Evolutionary conservation across 2,329 filamentous ascomycete genomes (phyloP), one percentile per base, ranked within the genome.

Genomic region (Fusarium sp.): DNA sequence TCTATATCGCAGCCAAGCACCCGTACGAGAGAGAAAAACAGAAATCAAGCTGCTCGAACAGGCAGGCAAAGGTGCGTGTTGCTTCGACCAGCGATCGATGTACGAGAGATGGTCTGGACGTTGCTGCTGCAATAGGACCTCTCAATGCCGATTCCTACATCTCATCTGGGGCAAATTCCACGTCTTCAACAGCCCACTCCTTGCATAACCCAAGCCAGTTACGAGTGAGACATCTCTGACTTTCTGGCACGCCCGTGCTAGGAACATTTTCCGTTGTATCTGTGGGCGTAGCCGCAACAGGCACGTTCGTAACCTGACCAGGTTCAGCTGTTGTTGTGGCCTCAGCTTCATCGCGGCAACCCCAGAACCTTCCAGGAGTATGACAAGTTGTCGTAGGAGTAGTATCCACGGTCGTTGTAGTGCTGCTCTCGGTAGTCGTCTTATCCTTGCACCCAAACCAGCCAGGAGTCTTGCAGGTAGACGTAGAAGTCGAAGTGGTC

Each of bases 371-470:
- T 8, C 89, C 89, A 3, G 89, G 89, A 5, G 84, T 87, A 58
- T 85, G 75, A 73, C 89, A 90, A 8, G 80, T 82, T 15, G 78
- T 75, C 18, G 79, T 79, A 7, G 78, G 74, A 11, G 79, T 79
- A 13, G 78, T 4, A 79, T 82, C 22, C 7, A 81, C 82, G 3
- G 83, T 84, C 24, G 70, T 74, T n/a, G 66, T 66, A 12, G 59
- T 70, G 51, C 41, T 67, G 15, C 82, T 83, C 13, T 81, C 76
- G 8, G 80, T 79, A 13, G 78, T 77, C 36, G 82, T 80, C 77
- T 82, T 77, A 54, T 84, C 90, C 36, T 91, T 90, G 81, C 90
- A 92, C 7, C 90, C 90, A 75, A 92, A 92, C 88, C 90, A 92
- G 14, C 90, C 91, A 6, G 90, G 90, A 3, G 88, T 89, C 75